Evolutionary conservation across 148 eudicot genomes (phyloP).

Genomic region (Talinum fruticosum): DNA sequence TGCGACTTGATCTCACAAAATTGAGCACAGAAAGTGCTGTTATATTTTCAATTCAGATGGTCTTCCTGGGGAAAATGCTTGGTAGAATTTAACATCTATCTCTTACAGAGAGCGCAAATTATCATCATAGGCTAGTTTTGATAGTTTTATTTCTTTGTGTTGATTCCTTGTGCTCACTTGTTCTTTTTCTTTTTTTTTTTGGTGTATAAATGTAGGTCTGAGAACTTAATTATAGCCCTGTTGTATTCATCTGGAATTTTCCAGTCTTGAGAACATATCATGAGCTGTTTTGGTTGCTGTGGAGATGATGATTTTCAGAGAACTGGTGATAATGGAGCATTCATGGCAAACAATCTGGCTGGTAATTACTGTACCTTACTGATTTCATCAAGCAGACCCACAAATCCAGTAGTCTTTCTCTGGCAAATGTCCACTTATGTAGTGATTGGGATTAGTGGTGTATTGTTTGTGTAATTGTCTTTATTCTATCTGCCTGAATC

Average conservation of each 20-base stretch:
- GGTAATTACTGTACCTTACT: conserved; percentile 34
- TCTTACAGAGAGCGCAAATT: not conserved
- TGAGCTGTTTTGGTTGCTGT: conserved; percentile 86
- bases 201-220: not conserved
- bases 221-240: conserved; percentile 3
- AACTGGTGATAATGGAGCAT: conserved; percentile 65
- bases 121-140: not conserved
- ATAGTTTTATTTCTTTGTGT: not conserved
- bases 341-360: conserved; percentile 47
- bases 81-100: not conserved
- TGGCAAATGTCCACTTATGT: too few species aligned
- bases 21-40: not conserved
- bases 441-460: not conserved
- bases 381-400: not conserved
- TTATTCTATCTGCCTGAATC: not conserved
- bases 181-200: not conserved
- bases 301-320: conserved; percentile 62
- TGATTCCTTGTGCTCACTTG: not conserved
- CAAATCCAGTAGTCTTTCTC: too few species aligned
- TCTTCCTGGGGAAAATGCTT: not conserved
- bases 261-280: conserved; percentile 24
- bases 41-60: not conserved
- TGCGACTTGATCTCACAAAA: not conserved
- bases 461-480: not conserved
- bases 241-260: conserved; percentile 27